Evolutionary conservation across 306 rosid species (phyloP).

Genomic region (Adenanthera pavonina): DNA sequence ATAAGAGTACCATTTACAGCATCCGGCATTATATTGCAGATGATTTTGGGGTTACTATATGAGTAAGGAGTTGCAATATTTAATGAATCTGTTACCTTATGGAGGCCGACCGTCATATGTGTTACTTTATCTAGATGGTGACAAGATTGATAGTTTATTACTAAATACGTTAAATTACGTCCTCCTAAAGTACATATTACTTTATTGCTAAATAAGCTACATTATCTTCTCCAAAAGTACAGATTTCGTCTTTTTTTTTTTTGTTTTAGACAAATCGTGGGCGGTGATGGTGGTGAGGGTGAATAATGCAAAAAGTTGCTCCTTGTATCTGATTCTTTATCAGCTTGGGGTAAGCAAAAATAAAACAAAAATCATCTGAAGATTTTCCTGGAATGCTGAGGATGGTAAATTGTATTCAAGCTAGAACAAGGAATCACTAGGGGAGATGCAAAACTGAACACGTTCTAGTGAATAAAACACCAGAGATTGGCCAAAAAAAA

Average conservation of each 20-base stretch:
- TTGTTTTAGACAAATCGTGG: background rate
- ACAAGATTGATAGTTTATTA: constrained; percentile 9
- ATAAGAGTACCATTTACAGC: constrained; percentile 34
- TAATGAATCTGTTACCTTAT: constrained; percentile 40
- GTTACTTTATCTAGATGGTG: constrained; percentile 26
- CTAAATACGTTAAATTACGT: background rate
- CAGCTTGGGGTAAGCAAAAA: background rate
- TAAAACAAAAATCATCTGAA: background rate
- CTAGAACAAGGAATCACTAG: constrained; percentile 1
- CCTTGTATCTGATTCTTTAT: background rate
- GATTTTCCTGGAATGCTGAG: background rate
- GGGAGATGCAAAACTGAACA: background rate
- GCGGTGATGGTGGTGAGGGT: background rate
- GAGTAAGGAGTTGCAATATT: constrained; percentile 18
- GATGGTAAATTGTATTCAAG: constrained; percentile 26
- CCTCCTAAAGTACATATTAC: background rate
- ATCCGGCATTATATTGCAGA: constrained; percentile 26
- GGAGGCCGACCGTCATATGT: constrained; percentile 32
- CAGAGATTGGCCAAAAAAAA: background rate
- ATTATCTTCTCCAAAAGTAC: background rate
- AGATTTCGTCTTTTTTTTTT: background rate
- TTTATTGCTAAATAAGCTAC: constrained; percentile 3
- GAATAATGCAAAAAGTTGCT: background rate
- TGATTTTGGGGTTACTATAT: constrained; percentile 16
- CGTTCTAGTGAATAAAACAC: background rate